Evolutionary conservation across 257 asterid genomes (phyloP), one percentile per base, ranked within the genome.

Genomic region (Salvia splendens): DNA sequence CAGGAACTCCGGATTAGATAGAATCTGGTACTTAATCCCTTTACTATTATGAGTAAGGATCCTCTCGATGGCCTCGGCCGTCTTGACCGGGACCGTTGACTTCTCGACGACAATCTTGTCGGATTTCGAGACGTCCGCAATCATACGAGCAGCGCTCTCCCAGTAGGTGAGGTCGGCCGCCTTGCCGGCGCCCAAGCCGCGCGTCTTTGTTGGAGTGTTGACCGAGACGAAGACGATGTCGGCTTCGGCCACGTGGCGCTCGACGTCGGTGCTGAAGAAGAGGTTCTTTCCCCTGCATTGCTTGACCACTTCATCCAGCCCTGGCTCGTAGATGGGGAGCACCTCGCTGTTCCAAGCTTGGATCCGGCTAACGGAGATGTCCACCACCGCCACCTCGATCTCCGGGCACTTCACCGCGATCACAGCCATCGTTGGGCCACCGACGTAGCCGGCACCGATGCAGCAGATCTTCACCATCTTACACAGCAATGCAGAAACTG

Each of bases 61-160:
- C 47, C 89, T 87, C 53, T 89, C 96, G 15, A 92, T 92, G 30
- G 98, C 98, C 86, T 92, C 98, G 17, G 98, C 98, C 0, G 98
- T 92, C 72, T 92, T 92, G 54, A 92, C 98, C 2, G 98, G 98
- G 67, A 92, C 98, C 1, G 98, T 89, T 2, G 98, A 92, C 66
- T 92, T 92, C 82, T 92, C 98, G 16, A 92, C 98, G 53, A 92
- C 98, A 14, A 92, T 92, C 80, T 92, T 92, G 73, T 89, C 91
- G 17, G 98, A 89, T 64, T 92, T 92, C 0, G 98, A 84, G 53
- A 92, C 98, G n/a, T 92, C 98, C 10, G 98, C 98, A 67, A 92
- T 92, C 98, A 92, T 92, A 36, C 98, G 92, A 10, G 98, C 98
- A 10, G 98, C 98, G 54, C 98, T 92, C 76, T 92, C 98, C 98